Percentiles rank a stretch among this genome's conserved stretches.
These are phyloP conservation scores for Fusarium marasasianum DNA, from an alignment of 2,329 filamentous ascomycete genomes.

Conservation along the genomic window DNA sequence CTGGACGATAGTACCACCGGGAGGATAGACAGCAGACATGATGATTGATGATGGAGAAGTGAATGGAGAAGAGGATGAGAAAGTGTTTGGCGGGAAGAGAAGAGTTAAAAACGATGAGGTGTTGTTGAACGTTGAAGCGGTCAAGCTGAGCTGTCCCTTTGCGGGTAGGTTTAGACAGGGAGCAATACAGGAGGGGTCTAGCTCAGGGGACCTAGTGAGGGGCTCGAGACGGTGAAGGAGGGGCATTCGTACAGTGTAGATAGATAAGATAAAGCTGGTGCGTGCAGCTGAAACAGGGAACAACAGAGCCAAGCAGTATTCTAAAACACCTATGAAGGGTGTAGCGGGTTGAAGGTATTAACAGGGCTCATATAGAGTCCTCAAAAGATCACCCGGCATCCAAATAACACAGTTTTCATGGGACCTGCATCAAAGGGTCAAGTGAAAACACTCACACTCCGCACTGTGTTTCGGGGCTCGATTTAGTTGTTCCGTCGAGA, in stretches of 20 bases:
- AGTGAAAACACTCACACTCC: not conserved
- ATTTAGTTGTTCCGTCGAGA: constrained; percentile 34
- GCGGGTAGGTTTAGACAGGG: constrained; percentile 24
- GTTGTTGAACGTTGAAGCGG: constrained; percentile 40
- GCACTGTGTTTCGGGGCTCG: constrained; percentile 34
- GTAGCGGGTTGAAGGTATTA: not conserved
- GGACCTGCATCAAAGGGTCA: not conserved
- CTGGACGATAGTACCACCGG: constrained; percentile 84
- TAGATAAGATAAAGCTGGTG: constrained; percentile 37
- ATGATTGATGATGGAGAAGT: constrained; percentile 37
- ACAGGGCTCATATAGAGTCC: not conserved
- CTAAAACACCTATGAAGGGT: not conserved
- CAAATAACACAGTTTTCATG: not conserved
- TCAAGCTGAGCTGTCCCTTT: constrained; percentile 41
- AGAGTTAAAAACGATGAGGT: constrained; percentile 26
- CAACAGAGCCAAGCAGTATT: not conserved
- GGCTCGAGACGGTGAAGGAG: constrained; percentile 38
- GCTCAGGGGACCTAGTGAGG: constrained; percentile 34
- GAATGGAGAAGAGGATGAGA: constrained; percentile 5
- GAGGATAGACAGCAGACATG: constrained; percentile 66
- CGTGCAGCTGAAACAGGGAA: not conserved
- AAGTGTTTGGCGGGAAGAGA: constrained; percentile 15
- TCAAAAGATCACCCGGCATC: not conserved
- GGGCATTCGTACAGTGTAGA: constrained; percentile 41
- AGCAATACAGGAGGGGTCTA: constrained; percentile 36